These are phyloP conservation scores for Pichiaceae sp. DNA, from an alignment of 1,139 yeast species.

Conservation along the genomic window DNA sequence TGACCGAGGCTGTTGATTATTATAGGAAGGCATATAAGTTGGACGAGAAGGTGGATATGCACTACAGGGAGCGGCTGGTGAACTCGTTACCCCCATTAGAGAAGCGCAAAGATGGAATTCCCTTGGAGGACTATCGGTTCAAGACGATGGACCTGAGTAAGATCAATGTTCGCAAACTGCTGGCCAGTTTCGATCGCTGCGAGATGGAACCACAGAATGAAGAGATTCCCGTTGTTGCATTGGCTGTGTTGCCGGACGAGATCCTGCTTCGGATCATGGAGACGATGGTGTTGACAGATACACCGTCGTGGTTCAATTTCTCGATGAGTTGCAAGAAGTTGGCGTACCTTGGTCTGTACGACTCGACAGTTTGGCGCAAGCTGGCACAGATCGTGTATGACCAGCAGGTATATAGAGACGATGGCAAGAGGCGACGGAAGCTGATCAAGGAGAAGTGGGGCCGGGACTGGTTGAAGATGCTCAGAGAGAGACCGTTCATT, in stretches of 20 bases:
- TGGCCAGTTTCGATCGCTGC: conserved; percentile 24
- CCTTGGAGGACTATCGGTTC: conserved; percentile 10
- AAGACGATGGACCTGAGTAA: conserved; percentile 23
- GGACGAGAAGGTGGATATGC: conserved; percentile 59
- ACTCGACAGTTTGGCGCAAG: conserved; percentile 46
- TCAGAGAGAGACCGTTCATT: conserved; percentile 53
- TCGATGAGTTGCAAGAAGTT: conserved; percentile 55
- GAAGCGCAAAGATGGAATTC: conserved; percentile 2
- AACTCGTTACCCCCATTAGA: conserved; percentile 2
- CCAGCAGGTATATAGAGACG: conserved; percentile 38
- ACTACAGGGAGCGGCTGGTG: conserved; percentile 40
- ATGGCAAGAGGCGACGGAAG: conserved; percentile 23
- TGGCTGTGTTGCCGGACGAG: conserved; percentile 58
- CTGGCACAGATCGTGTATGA: conserved; percentile 51
- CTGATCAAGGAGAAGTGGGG: conserved; percentile 33
- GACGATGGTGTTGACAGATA: conserved; percentile 36
- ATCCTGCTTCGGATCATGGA: conserved; percentile 49
- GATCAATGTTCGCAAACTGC: conserved; percentile 31
- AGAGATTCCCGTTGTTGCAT: conserved; percentile 35
- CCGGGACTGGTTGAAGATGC: conserved; percentile 48
- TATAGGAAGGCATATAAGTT: conserved; percentile 65
- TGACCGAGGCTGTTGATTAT: conserved; percentile 70
- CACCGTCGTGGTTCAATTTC: conserved; percentile 62
- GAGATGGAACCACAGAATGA: conserved; percentile 31
- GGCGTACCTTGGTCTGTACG: conserved; percentile 53